These are phyloP conservation scores for Rubroboletus pulcherrimus DNA, from an alignment of 768 basidiomycete species.

Conservation along the genomic window DNA sequence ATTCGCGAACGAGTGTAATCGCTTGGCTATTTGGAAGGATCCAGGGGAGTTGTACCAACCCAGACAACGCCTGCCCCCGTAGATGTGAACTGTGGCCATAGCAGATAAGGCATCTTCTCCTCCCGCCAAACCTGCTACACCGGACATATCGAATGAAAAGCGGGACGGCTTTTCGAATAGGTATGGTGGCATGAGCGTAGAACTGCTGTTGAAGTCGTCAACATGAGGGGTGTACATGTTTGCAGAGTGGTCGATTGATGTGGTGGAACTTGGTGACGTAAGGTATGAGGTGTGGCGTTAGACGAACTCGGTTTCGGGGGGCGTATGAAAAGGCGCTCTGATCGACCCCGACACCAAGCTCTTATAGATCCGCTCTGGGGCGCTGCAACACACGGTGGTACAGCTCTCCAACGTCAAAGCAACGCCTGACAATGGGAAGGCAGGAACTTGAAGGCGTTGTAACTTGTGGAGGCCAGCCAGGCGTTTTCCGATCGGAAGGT, in stretches of 20 bases:
- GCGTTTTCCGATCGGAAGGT: too few species aligned
- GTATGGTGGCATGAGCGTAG: not conserved
- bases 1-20: conserved; percentile 17
- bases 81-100: conserved; percentile 28
- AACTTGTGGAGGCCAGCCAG: too few species aligned
- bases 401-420: too few species aligned
- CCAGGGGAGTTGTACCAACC: conserved; percentile 37
- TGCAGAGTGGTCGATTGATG: not conserved
- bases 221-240: conserved; percentile 3
- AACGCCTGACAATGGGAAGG: too few species aligned
- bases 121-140: conserved; percentile 26
- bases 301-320: too few species aligned
- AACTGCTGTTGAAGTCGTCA: not conserved
- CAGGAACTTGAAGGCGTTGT: too few species aligned
- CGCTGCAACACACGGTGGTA: too few species aligned
- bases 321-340: too few species aligned
- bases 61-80: conserved; percentile 22
- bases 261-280: not conserved
- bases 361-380: too few species aligned
- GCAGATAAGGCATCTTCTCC: conserved; percentile 32
- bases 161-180: conserved; percentile 1
- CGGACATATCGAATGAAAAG: conserved; percentile 22
- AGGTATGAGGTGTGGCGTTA: too few species aligned
- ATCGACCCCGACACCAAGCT: too few species aligned
- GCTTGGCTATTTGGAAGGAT: conserved; percentile 25